Evolutionary conservation across 1,284 basidiomycete species (phyloP).

Genomic region (Cutaneotrichosporon daszewskae): DNA sequence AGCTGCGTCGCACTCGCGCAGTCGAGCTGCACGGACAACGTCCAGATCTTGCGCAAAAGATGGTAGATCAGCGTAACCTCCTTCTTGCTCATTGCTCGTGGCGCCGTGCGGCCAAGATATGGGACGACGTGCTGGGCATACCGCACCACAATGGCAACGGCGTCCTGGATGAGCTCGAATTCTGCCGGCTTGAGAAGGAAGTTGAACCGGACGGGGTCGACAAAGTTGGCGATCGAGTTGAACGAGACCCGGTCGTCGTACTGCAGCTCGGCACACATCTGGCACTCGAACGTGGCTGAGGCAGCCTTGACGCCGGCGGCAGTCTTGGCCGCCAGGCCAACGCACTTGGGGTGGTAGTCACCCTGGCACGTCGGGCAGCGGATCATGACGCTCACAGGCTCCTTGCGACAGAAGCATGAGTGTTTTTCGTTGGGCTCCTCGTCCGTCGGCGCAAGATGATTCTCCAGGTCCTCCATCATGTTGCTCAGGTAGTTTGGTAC

Average conservation of each 20-base stretch:
- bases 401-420: slow-evolving; percentile 33
- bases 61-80: slow-evolving; percentile 16
- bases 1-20: slow-evolving; percentile 18
- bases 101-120: slow-evolving; percentile 17
- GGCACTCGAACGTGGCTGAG: slow-evolving; percentile 29
- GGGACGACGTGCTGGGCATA: slow-evolving; percentile 21
- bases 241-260: slow-evolving; percentile 30
- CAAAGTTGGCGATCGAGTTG: slow-evolving; percentile 17
- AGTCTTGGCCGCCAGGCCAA: slow-evolving; percentile 23
- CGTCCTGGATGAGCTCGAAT: slow-evolving; percentile 18
- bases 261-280: slow-evolving; percentile 33
- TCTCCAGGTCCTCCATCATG: slow-evolving; percentile 24
- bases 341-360: slow-evolving; percentile 38
- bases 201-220: slow-evolving; percentile 21
- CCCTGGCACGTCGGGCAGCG: slow-evolving; percentile 28
- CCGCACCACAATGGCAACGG: slow-evolving; percentile 19
- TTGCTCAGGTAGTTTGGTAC: slow-evolving; percentile 20
- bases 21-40: slow-evolving; percentile 30
- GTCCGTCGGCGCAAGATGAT: slow-evolving; percentile 29
- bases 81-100: slow-evolving; percentile 6
- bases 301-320: slow-evolving; percentile 9
- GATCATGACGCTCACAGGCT: slow-evolving; percentile 24
- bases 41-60: slow-evolving; percentile 36
- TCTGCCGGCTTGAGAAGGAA: slow-evolving; percentile 30
- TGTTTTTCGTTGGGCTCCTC: slow-evolving; percentile 22